Percentiles rank a stretch among this genome's conserved stretches.
Evolutionary conservation across 1,284 basidiomycete species (phyloP).

Genomic region (Sphaerobolus stellatus): DNA sequence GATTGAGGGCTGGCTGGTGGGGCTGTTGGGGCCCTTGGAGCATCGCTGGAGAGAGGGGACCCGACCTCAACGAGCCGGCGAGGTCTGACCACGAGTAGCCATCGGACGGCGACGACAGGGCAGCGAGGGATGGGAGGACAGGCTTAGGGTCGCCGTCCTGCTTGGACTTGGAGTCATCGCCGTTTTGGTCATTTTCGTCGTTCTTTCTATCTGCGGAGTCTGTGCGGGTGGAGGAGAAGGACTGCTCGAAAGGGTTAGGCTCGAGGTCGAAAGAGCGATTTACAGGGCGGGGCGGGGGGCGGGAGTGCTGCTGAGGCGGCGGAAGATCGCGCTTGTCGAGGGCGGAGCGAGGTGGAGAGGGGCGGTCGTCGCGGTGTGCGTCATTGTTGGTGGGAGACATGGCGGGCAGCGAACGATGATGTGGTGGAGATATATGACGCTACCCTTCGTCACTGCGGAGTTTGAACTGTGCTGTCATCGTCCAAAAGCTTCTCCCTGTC

Average conservation of each 20-base stretch:
- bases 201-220: conserved; percentile 8
- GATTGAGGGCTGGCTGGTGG: conserved; percentile 27
- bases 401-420: neutral
- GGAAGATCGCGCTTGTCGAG: too few species aligned
- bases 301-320: neutral
- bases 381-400: conserved; percentile 8
- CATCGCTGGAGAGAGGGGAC: conserved; percentile 94
- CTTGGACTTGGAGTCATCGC: conserved; percentile 3
- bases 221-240: conserved; percentile 9
- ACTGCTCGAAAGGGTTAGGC: conserved; percentile 66
- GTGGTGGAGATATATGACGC: conserved; percentile 2
- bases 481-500: neutral
- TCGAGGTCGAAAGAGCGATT: conserved; percentile 65
- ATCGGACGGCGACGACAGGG: conserved; percentile 83
- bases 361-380: conserved; percentile 6
- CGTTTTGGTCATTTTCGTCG: conserved; percentile 7
- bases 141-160: conserved; percentile 40
- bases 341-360: neutral
- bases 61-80: conserved; percentile 79
- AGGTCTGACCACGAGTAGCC: conserved; percentile 56
- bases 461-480: neutral
- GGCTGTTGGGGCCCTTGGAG: conserved; percentile 76
- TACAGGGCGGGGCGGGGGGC: neutral
- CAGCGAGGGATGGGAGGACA: conserved; percentile 83
- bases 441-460: neutral